Base-by-base conservation (phyloP, 768 basidiomycete genomes). In the Xerocomus brunneocitrinus region DNA sequence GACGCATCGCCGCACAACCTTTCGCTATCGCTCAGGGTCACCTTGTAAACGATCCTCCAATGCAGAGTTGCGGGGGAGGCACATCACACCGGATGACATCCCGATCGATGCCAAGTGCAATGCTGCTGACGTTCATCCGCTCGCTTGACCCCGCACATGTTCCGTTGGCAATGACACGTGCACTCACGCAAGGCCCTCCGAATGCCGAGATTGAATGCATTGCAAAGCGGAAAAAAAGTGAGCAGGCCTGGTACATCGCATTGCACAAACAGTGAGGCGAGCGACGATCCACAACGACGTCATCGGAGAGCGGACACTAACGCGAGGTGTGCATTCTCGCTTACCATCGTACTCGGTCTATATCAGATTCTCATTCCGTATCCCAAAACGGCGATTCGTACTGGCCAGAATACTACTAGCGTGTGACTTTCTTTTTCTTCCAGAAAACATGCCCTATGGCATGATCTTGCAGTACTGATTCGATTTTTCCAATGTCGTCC, bases 171-270 rank as follows among this genome's bases (percentile, higher is more conserved):
- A 4, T 9, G 36, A 27, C 49, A 41, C 39, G 49, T 32, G 39
- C 39, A 47, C 38, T 10, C 32, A 35, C 32, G 32, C 19, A 34
- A 3, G 2, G 5, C 22, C 47, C n/a, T 24, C 39, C 39, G 48
- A 49, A 40, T 13, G n/a, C 38, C 48, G 49, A 40, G 31, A 41
- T 49, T 14, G 49, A 49, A 49, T 39, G 19, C 28, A 40, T 31
- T 49, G 49, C 49, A 47, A 10, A 49, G 47, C 38, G 47, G 47
- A 49, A 10, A 39, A 38, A 49, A 49, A 19, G 47, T 31, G 47
- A 25, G 27, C 46, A 47, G 32, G 32, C 22, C n/a, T 5, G 38
- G 41, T 25, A 25, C 41, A 43, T 25, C 13, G 41, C 25, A 43
- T 43, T 28, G 12, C 13, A 40, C 39, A 40, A 40, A 40, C 39